Evolutionary conservation across 2,329 filamentous ascomycete species (phyloP).

Genomic region (Clarireedia homoeocarpa): DNA sequence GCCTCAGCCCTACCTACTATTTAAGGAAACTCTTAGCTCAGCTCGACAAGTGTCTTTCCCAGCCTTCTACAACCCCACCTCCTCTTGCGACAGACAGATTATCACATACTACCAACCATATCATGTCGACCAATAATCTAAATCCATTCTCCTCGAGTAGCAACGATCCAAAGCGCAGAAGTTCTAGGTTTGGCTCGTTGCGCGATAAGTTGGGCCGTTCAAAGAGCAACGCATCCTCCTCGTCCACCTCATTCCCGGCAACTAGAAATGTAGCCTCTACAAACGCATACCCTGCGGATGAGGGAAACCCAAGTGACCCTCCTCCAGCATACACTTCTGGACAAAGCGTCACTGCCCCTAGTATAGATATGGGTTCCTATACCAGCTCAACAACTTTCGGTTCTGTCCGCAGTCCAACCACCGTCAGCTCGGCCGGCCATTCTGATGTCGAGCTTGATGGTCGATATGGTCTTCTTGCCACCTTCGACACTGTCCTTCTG

Average conservation of each 20-base stretch:
- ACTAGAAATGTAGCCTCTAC: neutral
- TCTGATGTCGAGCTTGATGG: constrained; percentile 3
- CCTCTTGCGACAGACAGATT: neutral
- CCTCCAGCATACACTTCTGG: neutral
- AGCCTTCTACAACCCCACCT: neutral
- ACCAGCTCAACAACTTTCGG: too few species aligned
- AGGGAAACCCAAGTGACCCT: neutral
- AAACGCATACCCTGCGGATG: neutral
- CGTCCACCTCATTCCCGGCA: neutral
- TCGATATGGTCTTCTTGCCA: constrained; percentile 64
- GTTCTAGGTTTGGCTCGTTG: neutral
- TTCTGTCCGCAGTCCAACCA: neutral
- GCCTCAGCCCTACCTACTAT: neutral
- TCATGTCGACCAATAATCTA: neutral
- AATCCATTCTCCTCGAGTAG: neutral
- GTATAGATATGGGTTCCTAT: too few species aligned
- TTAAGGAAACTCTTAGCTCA: constrained; percentile 7
- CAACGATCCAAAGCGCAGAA: neutral
- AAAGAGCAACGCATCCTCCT: neutral
- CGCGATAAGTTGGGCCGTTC: neutral
- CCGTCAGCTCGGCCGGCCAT: neutral
- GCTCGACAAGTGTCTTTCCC: constrained; percentile 6
- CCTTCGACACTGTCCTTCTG: constrained; percentile 82
- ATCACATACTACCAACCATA: neutral
- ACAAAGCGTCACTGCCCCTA: neutral